Conservation (phyloP, 495 filamentous ascomycete species). For the Hypoxylon trugodes region DNA sequence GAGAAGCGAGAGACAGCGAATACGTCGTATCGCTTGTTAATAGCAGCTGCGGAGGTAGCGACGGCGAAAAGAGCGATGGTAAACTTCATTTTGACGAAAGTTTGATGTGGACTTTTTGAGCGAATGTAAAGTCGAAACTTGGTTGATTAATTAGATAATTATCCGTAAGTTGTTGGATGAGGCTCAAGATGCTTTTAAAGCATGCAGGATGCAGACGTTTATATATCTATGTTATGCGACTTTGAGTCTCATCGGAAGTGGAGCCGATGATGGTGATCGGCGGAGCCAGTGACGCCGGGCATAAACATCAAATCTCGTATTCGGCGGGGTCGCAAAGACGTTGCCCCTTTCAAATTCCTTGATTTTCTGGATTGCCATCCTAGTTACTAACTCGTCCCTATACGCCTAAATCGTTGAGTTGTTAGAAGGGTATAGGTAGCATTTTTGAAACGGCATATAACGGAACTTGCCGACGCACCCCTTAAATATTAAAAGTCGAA, state of each 20-base stretch:
- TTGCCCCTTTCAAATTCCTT: conserved; percentile 3
- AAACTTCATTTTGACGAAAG: conserved; percentile 27
- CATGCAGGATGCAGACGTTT: conserved; percentile 8
- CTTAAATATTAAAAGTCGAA: too few species aligned
- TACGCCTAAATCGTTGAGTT: too few species aligned
- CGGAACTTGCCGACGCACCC: too few species aligned
- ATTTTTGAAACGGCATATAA: too few species aligned
- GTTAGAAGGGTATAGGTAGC: too few species aligned
- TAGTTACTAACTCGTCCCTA: too few species aligned
- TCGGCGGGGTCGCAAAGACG: conserved; percentile 7
- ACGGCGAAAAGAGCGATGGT: conserved; percentile 7
- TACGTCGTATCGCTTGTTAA: conserved; percentile 28
- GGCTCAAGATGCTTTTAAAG: conserved; percentile 3
- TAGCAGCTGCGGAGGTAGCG: conserved; percentile 29
- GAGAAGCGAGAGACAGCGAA: conserved; percentile 41
- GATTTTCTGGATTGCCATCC: neutral
- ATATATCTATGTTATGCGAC: neutral
- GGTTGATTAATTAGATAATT: neutral
- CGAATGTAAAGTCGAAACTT: neutral
- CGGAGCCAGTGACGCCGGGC: conserved; percentile 7
- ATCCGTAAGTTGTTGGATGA: conserved; percentile 7
- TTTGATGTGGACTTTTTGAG: neutral
- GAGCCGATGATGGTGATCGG: conserved; percentile 5
- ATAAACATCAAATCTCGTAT: conserved; percentile 24
- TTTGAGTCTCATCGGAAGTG: conserved; percentile 17